Base-by-base conservation (phyloP, 2,329 filamentous ascomycete species). In the Claviceps africana region DNA sequence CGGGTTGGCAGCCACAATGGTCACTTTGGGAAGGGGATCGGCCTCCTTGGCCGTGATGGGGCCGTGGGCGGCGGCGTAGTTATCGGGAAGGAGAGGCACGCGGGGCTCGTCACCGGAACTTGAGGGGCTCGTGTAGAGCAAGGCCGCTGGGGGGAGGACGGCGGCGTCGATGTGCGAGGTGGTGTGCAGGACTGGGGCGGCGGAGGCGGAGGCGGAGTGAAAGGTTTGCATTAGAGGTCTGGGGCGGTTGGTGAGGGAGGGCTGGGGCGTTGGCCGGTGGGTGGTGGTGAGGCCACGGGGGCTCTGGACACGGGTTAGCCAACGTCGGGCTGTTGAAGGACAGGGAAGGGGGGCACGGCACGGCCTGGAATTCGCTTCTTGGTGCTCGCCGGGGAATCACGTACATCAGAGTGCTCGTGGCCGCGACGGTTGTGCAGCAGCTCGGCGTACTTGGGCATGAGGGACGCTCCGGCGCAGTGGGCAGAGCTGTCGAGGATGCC, bases 211-310 rank as follows among this genome's bases (percentile, higher is more conserved):
- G n/a, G 73, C 71, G 22, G 73, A 72, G 59, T 70, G 69, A 70
- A 83, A 82, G 61, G 76, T 78, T 68, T 83, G 80, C 79, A 83
- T 83, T 52, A 83, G 67, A 42, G 78, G 79, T 60, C 75, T 68
- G 54, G 67, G 67, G 57, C 72, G 72, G 61, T 67, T 65, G 63
- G 67, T 58, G 59, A 71, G 64, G 55, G 72, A 66, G 55, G 70
- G 69, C 52, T 70, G 69, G 25, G 71, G 69, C 9, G 70, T 70
- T 48, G 74, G 73, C 51, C 73, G 72, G 61, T 76, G 73, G 52
- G 70, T 67, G 55, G 72, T 74, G 51, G 70, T 70, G 56, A 75
- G 66, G 60, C 63, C 61, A 54, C 73, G 72, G 52, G 67, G 61
- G 57, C 66, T 59, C 54, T 63, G n/a, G 33, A 45, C 31, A 13